A percentile compares a stretch with the other conserved stretches of the same genome.
These are phyloP conservation scores for barley (Hordeum vulgare) DNA, from an alignment of 176 grass and related monocot species.

Conservation along the genomic window DNA sequence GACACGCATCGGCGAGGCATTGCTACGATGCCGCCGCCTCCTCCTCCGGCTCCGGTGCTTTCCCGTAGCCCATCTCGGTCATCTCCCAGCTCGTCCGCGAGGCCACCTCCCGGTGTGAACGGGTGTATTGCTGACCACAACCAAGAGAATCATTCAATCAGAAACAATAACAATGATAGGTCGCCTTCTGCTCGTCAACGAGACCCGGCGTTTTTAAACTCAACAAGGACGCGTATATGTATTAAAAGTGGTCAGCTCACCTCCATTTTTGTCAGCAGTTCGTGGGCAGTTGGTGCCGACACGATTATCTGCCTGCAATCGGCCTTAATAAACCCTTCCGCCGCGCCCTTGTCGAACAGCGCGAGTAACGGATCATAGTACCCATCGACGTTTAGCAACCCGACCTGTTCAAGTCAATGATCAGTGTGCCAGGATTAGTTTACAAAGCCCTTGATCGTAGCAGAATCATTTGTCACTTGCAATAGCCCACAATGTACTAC, in stretches of 20 bases:
- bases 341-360: conserved; percentile 77
- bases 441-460: background rate
- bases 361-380: conserved; percentile 89
- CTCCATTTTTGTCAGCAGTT: conserved; percentile 91
- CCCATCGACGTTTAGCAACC: conserved; percentile 92
- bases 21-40: conserved; percentile 13
- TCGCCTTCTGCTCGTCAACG: background rate
- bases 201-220: background rate
- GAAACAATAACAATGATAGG: background rate
- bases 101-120: conserved; percentile 71
- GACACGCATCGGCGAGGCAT: conserved; percentile 14
- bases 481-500: background rate
- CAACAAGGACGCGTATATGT: background rate
- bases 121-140: conserved; percentile 61
- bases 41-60: background rate
- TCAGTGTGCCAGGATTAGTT: conserved; percentile 5
- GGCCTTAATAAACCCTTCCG: conserved; percentile 90
- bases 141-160: background rate
- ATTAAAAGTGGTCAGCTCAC: conserved; percentile 27
- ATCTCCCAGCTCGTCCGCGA: conserved; percentile 76
- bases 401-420: conserved; percentile 54
- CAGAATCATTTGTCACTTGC: background rate
- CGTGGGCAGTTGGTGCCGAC: conserved; percentile 63
- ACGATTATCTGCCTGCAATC: conserved; percentile 76
- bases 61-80: conserved; percentile 53